phyloP scores from a whole-genome alignment of 306 rosid genomes.

The Coriaria nepalensis region DNA sequence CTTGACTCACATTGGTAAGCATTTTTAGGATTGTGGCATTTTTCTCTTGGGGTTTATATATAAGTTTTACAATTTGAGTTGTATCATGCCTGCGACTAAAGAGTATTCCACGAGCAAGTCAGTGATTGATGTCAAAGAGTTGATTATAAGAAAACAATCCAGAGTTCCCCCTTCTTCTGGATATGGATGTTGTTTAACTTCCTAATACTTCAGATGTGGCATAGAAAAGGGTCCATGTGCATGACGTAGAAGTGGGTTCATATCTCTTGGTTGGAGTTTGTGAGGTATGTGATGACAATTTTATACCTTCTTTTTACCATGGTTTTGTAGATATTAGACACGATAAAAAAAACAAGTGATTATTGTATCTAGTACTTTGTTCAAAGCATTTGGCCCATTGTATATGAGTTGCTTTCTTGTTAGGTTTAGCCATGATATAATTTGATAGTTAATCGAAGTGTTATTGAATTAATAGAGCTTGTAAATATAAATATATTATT shows the following conservation, averaged over 20 bases:
- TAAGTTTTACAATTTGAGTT: slow-evolving; percentile 15
- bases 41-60: slow-evolving; percentile 5
- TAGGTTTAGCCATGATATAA: no score
- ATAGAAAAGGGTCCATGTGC: slow-evolving; percentile 81
- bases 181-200: slow-evolving; percentile 46
- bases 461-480: no score
- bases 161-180: slow-evolving; percentile 76
- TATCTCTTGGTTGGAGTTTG: slow-evolving; percentile 84
- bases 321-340: slow-evolving; percentile 8
- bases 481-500: no score
- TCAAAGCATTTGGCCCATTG: no score
- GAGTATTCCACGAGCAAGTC: slow-evolving; percentile 87
- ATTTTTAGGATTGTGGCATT: slow-evolving; percentile 3
- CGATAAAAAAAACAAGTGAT: no score
- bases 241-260: slow-evolving; percentile 60
- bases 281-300: slow-evolving; percentile 45
- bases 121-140: slow-evolving; percentile 79
- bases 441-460: no score
- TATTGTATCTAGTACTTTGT: no score
- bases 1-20: slow-evolving; percentile 86
- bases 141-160: slow-evolving; percentile 92
- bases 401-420: no score
- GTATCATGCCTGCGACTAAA: slow-evolving; percentile 55
- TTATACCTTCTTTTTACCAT: slow-evolving; percentile 9
- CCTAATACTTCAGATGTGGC: slow-evolving; percentile 75